Evolutionary conservation across 768 basidiomycete species (phyloP), one percentile per base, ranked within the genome.

Genomic region (Suillus spraguei): DNA sequence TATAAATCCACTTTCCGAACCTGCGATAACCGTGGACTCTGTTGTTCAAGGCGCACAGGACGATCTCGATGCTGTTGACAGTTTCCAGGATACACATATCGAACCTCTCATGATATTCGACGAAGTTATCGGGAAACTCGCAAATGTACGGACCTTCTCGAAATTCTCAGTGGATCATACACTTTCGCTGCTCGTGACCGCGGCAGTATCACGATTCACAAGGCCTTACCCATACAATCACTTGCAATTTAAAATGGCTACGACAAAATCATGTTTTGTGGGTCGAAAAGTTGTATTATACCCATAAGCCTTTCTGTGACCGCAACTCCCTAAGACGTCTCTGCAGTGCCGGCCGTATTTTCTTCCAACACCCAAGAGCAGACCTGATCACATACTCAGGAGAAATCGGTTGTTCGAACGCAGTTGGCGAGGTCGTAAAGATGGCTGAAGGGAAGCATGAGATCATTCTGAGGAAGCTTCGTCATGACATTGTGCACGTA

Each of bases 171-270:
- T n/a, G n/a, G n/a, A n/a, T n/a, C n/a, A n/a, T n/a, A n/a, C n/a
- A n/a, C n/a, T n/a, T n/a, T n/a, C n/a, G n/a, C n/a, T n/a, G n/a
- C n/a, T n/a, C n/a, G n/a, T n/a, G n/a, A n/a, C n/a, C n/a, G n/a
- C n/a, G n/a, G n/a, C n/a, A n/a, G n/a, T n/a, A n/a, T n/a, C n/a
- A n/a, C n/a, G n/a, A n/a, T n/a, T n/a, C n/a, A 39, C 83, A 88
- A 33, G 91, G 91, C 16, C 74, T 89, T 14, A 72, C 89, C 13
- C 87, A 90, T 69, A 77, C 76, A 62, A 67, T 86, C 7, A 86
- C 87, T 7, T 82, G 82, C 20, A 90, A 91, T 67, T 73, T 77
- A 69, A 60, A 67, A 68, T 42, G 73, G 80, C 74, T 80, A 74
- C 68, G 67, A n/a, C 67, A 65, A 42, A 46, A 62, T 17, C 70